Evolutionary conservation across 495 filamentous ascomycete genomes (phyloP), one percentile per base, ranked within the genome.

Genomic region (Lasiosphaeris hirsuta): DNA sequence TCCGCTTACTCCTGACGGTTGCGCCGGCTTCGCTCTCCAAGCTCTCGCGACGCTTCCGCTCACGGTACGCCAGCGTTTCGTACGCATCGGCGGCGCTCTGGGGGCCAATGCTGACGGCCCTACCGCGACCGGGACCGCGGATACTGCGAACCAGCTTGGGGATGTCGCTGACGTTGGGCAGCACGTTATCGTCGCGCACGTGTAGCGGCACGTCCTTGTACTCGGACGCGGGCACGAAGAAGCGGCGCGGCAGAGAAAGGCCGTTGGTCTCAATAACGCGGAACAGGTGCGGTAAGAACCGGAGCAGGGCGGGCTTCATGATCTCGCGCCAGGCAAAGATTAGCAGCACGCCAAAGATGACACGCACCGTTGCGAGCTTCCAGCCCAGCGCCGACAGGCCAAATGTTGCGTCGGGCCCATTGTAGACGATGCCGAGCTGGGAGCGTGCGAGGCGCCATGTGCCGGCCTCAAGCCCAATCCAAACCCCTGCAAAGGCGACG

Each of bases 51-150:
- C 92, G 78, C 60, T 82, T 82, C 63, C 90, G 84, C 68, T 95
- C 90, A 2, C 92, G 84, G 64, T 93, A 96, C n/a, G 94, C 94
- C 17, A 97, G 75, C 14, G 90, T 91, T 74, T 98, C 94, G 66
- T 96, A 96, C 7, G 92, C 94, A 70, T 98, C 94, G 3, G 94
- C 94, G 56, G 88, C 90, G 23, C 92, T 96, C 72, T 97, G 94
- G 6, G 94, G 94, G 0, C 94, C 94, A 35, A 98, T 81, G 18
- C 91, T 96, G 18, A 97, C 84, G 38, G 90, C 85, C n/a, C 94
- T 82, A 54, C 83, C 82, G 57, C 84, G 80, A 15, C 88, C 74
- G 0, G 90, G 90, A 62, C 94, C 86, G 13, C 90, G 83, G 14
- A 98, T 86, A 7, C 83, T 90, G 9, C 81, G 85, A 10, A 97